phyloP scores from a whole-genome alignment of 164 flowering plant genomes.

The Nymphaea thermarum region DNA sequence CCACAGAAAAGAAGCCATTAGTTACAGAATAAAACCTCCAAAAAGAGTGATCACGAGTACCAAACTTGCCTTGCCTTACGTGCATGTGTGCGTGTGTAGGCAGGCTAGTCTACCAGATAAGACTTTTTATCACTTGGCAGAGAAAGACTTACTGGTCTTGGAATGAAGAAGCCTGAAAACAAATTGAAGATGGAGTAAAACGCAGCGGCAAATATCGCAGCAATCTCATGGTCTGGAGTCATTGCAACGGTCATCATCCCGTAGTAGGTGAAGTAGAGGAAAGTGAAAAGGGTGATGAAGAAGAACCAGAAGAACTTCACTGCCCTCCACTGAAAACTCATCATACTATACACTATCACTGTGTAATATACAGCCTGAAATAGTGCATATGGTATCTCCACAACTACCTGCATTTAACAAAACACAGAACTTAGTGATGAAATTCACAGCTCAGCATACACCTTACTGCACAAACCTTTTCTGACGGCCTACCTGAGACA shows the following conservation, averaged over 20 bases:
- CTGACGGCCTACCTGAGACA: conserved; percentile 51
- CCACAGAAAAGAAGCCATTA: not conserved
- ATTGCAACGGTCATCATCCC: conserved; percentile 49
- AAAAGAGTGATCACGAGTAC: too few species aligned
- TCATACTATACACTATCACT: conserved; percentile 33
- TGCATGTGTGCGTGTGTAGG: too few species aligned
- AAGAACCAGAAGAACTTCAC: conserved; percentile 38
- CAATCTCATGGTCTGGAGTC: conserved; percentile 39
- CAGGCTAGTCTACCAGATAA: too few species aligned
- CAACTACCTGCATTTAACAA: conserved; percentile 21
- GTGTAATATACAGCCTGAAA: conserved; percentile 27
- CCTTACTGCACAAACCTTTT: too few species aligned
- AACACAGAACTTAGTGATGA: not conserved
- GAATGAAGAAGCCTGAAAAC: conserved; percentile 84
- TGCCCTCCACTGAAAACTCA: conserved; percentile 33
- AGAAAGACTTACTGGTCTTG: conserved; percentile 39
- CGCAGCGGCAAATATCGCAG: conserved; percentile 51
- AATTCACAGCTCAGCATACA: not conserved
- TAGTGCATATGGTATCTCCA: conserved; percentile 28
- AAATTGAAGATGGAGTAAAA: conserved; percentile 69
- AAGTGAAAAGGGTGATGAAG: conserved; percentile 30
- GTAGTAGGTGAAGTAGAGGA: conserved; percentile 41
- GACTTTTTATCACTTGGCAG: not conserved
- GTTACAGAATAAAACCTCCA: not conserved
- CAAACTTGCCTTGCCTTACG: too few species aligned